Evolutionary conservation across 169 alveolate species (phyloP).

Genomic region (Plasmodium knowlesi): DNA sequence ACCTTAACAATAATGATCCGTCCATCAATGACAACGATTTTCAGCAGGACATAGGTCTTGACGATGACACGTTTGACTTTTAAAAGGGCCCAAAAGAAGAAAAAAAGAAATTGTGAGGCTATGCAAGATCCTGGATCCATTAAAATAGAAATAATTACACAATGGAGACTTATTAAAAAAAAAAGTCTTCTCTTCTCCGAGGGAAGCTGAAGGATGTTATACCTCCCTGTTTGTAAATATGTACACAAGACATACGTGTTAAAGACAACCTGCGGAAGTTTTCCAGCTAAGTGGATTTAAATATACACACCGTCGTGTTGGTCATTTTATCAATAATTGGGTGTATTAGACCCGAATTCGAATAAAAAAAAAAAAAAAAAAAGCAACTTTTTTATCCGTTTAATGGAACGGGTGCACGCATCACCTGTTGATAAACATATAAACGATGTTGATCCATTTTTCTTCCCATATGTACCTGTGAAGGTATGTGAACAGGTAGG

Average conservation of each 20-base stretch:
- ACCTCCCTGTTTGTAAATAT: neutral
- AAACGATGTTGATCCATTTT: neutral
- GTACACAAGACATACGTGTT: neutral
- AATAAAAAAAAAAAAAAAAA: neutral
- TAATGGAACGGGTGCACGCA: neutral
- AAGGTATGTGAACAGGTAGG: neutral
- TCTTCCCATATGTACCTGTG: neutral
- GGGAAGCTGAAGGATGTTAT: neutral
- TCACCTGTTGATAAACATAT: neutral
- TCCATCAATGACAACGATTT: constrained; percentile 63
- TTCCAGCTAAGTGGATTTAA: neutral
- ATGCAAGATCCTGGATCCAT: neutral
- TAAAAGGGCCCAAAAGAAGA: neutral
- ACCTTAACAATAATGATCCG: constrained; percentile 48
- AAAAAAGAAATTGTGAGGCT: neutral
- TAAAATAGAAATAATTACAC: neutral
- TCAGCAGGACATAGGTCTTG: constrained; percentile 68
- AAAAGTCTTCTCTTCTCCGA: neutral
- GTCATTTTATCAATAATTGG: neutral
- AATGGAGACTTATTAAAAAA: neutral
- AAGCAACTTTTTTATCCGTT: neutral
- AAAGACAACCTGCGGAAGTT: neutral
- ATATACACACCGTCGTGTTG: neutral
- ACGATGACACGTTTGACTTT: constrained; percentile 64
- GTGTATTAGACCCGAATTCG: neutral